Evolutionary conservation across 176 grass and related monocot species (phyloP).

Genomic region (Juncus effusus): DNA sequence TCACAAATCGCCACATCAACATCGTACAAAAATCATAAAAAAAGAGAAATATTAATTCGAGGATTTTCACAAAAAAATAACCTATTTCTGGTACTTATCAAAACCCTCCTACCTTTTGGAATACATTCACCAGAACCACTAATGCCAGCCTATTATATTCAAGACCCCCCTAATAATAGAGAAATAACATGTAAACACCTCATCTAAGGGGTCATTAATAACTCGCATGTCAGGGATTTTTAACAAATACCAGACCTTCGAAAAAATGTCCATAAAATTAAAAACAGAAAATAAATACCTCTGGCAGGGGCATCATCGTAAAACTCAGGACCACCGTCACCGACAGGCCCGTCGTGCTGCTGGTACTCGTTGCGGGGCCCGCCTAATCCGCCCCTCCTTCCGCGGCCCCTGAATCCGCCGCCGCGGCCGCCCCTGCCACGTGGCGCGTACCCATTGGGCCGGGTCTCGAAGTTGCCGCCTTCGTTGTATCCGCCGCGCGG

Average conservation of each 20-base stretch:
- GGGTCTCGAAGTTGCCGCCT: conserved; percentile 21
- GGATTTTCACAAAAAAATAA: not conserved
- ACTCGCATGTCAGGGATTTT: too few relatives aligned
- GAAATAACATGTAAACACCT: too few relatives aligned
- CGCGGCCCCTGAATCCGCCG: conserved; percentile 47
- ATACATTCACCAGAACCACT: not conserved
- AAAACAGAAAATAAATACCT: conserved; percentile 38
- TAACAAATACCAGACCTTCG: too few relatives aligned
- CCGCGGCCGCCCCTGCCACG: conserved; percentile 71
- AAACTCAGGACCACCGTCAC: conserved; percentile 26
- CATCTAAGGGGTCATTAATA: too few relatives aligned
- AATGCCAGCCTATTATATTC: not conserved
- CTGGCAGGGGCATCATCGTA: conserved; percentile 58
- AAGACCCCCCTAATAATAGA: not conserved
- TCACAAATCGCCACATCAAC: conserved; percentile 3
- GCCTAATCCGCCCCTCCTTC: conserved; percentile 53
- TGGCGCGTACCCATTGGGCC: conserved; percentile 34
- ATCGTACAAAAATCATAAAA: not conserved
- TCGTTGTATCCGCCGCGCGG: conserved; percentile 9
- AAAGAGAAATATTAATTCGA: not conserved
- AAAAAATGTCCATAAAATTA: not conserved
- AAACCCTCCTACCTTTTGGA: not conserved
- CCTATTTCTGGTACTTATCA: too few relatives aligned
- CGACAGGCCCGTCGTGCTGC: conserved; percentile 37
- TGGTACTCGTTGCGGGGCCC: conserved; percentile 60